Percentiles rank a stretch among this genome's conserved stretches.
These are phyloP conservation scores for Diaporthe amygdali DNA, from an alignment of 2,329 filamentous ascomycete genomes.

Conservation along the genomic window DNA sequence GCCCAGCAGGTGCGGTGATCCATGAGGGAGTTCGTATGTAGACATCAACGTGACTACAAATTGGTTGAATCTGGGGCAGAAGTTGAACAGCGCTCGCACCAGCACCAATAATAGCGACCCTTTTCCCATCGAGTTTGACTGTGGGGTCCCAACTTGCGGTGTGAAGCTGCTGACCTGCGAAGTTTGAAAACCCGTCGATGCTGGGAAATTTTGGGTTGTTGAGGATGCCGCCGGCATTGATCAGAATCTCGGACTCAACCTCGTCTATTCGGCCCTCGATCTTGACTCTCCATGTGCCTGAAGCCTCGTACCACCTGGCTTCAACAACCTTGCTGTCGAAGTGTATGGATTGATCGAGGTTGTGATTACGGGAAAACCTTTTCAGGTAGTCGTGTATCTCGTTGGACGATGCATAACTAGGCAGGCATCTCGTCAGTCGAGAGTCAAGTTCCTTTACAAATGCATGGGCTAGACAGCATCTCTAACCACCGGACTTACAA, in stretches of 20 bases:
- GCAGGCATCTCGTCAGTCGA: background rate
- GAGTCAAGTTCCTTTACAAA: background rate
- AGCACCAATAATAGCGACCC: background rate
- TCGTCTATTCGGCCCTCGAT: background rate
- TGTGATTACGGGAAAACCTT: background rate
- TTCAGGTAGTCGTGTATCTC: background rate
- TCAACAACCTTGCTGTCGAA: background rate
- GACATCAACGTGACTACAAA: conserved; percentile 15
- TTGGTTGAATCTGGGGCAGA: background rate
- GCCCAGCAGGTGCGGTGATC: background rate
- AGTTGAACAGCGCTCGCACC: conserved; percentile 8
- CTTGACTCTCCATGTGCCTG: background rate
- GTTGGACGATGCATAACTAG: background rate
- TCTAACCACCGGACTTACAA: conserved; percentile 36
- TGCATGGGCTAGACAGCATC: background rate
- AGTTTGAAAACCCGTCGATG: conserved; percentile 35
- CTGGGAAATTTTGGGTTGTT: background rate
- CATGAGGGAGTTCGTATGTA: background rate
- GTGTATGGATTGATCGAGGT: background rate
- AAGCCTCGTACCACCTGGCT: background rate
- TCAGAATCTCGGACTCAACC: conserved; percentile 38
- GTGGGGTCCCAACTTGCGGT: background rate
- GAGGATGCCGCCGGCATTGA: conserved; percentile 46
- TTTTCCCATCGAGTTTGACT: background rate
- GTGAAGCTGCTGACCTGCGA: conserved; percentile 41